A percentile compares a stretch with the other conserved stretches of the same genome.
Evolutionary conservation across 2,329 filamentous ascomycete species (phyloP).

Genomic region (Apiospora aurea): DNA sequence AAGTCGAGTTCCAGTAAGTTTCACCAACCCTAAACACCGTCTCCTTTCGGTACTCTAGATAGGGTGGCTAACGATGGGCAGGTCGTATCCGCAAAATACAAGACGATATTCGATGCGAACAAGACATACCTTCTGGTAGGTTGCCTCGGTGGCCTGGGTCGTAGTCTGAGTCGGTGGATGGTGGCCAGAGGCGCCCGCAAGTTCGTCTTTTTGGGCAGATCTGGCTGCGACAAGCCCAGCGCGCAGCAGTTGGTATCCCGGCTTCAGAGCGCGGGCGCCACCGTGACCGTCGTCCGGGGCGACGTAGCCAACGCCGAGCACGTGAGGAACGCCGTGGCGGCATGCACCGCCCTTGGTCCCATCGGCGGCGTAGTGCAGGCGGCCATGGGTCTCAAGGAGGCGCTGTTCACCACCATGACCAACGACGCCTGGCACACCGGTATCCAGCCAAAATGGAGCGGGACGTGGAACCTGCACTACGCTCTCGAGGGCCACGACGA

Average conservation of each 20-base stretch:
- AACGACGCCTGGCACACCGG: conserved; percentile 45
- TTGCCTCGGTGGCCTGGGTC: conserved; percentile 45
- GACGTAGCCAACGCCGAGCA: conserved; percentile 40
- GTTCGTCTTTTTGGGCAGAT: conserved; percentile 41
- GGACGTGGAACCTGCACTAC: conserved; percentile 52
- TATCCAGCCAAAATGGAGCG: conserved; percentile 49
- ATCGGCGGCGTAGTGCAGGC: conserved; percentile 50
- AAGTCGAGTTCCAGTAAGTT: too few species aligned
- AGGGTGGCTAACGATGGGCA: too few species aligned
- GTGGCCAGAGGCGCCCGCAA: conserved; percentile 40
- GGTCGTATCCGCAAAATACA: neutral
- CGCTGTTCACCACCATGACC: conserved; percentile 45
- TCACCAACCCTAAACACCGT: too few species aligned
- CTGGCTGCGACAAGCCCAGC: conserved; percentile 32
- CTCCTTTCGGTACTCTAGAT: too few species aligned
- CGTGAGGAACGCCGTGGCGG: conserved; percentile 38
- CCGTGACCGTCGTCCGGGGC: conserved; percentile 37
- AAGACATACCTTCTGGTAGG: conserved; percentile 44
- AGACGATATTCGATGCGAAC: conserved; percentile 26
- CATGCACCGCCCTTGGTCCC: conserved; percentile 35
- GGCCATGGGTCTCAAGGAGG: conserved; percentile 49
- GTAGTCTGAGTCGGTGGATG: conserved; percentile 40
- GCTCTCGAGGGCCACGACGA: conserved; percentile 12
- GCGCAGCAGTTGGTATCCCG: conserved; percentile 32
- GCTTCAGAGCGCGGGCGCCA: conserved; percentile 35